phyloP scores from a whole-genome alignment of 2,329 filamentous ascomycete species.

The Xylariaceae sp. region DNA sequence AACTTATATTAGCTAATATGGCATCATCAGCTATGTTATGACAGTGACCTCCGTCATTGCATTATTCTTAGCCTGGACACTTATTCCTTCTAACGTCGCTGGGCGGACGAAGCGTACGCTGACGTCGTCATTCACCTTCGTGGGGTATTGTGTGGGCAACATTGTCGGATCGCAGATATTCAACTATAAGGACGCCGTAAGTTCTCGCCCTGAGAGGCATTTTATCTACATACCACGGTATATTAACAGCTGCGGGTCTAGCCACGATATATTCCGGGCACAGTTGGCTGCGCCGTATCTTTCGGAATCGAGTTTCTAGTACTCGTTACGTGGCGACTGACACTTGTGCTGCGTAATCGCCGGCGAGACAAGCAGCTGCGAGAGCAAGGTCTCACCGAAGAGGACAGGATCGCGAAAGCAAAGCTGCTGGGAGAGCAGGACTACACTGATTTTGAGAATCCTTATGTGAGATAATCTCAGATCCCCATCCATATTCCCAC shows the following conservation, averaged over 20 bases:
- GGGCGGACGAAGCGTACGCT: slow-evolving; percentile 55
- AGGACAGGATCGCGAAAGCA: slow-evolving; percentile 41
- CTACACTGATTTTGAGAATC: slow-evolving; percentile 46
- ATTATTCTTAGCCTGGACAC: slow-evolving; percentile 44
- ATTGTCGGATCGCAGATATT: slow-evolving; percentile 56
- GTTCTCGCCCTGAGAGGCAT: slow-evolving; percentile 10
- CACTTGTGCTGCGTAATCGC: slow-evolving; percentile 49
- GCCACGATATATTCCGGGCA: slow-evolving; percentile 52
- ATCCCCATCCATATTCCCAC: no score
- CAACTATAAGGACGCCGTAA: slow-evolving; percentile 47
- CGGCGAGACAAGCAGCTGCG: slow-evolving; percentile 39
- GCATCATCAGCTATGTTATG: slow-evolving; percentile 40
- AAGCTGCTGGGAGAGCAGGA: slow-evolving; percentile 46
- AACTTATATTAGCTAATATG: not conserved
- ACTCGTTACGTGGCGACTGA: slow-evolving; percentile 46
- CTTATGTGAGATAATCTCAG: slow-evolving; percentile 39
- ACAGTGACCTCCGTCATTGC: slow-evolving; percentile 43
- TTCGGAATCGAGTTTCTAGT: slow-evolving; percentile 47
- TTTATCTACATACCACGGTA: not conserved
- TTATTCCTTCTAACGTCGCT: slow-evolving; percentile 52
- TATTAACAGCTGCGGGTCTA: slow-evolving; percentile 14
- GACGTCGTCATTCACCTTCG: slow-evolving; percentile 51
- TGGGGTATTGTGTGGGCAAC: slow-evolving; percentile 55
- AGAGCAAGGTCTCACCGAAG: slow-evolving; percentile 42
- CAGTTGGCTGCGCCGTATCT: slow-evolving; percentile 46